phyloP scores from a whole-genome alignment of 352 stramenopile genomes.

The Globisporangium mamillatum region DNA sequence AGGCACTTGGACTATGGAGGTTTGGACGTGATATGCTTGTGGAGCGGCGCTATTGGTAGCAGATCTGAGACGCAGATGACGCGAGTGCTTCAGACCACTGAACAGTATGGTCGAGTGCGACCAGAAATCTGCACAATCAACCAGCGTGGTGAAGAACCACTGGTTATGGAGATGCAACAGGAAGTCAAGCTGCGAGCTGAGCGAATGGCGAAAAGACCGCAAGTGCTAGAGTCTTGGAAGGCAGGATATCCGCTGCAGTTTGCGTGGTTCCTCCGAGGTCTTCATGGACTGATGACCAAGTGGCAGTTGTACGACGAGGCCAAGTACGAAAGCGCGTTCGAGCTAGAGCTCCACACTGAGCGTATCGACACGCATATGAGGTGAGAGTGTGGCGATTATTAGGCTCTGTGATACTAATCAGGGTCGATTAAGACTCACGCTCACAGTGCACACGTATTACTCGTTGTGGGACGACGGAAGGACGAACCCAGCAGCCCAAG shows the following conservation, averaged over 20 bases:
- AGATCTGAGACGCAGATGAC: background rate
- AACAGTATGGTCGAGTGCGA: background rate
- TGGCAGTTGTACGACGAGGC: conserved; percentile 10
- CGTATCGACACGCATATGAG: background rate
- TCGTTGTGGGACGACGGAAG: background rate
- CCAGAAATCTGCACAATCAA: background rate
- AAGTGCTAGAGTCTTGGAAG: background rate
- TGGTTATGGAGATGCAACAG: background rate
- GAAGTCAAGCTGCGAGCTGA: background rate
- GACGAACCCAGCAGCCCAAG: conserved; percentile 8
- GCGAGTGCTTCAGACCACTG: background rate
- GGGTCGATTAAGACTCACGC: background rate
- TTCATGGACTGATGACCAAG: background rate
- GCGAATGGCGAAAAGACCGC: background rate
- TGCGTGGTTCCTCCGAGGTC: background rate
- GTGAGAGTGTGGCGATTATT: background rate
- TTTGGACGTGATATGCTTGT: background rate
- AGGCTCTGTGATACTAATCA: background rate
- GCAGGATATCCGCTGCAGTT: background rate
- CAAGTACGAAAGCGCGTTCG: conserved; percentile 10
- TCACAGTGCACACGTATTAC: background rate
- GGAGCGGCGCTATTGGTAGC: background rate
- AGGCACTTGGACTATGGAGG: background rate
- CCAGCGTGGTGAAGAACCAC: background rate
- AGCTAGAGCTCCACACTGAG: conserved; percentile 5